phyloP scores from a whole-genome alignment of 2,329 filamentous ascomycete genomes.

The Cladophialophora bantiana region DNA sequence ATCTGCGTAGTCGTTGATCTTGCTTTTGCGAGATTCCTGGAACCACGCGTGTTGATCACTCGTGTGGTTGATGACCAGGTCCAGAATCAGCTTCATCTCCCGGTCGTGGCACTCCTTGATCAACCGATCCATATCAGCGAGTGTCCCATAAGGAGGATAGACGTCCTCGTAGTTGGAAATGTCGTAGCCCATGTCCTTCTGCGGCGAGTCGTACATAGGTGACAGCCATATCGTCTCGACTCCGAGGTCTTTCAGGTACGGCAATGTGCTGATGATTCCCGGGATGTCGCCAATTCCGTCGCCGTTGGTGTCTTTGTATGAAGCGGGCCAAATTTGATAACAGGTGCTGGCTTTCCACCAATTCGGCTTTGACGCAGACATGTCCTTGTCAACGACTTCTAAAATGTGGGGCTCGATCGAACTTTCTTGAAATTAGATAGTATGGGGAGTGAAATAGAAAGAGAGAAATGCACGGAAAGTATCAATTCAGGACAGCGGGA shows the following conservation, averaged over 20 bases:
- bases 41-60: conserved; percentile 67
- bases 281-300: conserved; percentile 47
- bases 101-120: conserved; percentile 66
- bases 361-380: conserved; percentile 34
- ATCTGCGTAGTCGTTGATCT: conserved; percentile 60
- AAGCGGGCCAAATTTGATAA: conserved; percentile 46
- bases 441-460: neutral
- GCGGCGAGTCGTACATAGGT: conserved; percentile 69
- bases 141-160: conserved; percentile 69
- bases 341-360: conserved; percentile 39
- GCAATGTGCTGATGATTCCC: conserved; percentile 44
- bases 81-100: conserved; percentile 74
- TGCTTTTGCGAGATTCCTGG: conserved; percentile 55
- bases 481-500: neutral
- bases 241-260: conserved; percentile 46
- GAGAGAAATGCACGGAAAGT: neutral
- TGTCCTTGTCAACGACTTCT: conserved; percentile 3
- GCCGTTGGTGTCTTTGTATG: conserved; percentile 47
- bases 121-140: conserved; percentile 69
- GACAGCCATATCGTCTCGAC: conserved; percentile 49
- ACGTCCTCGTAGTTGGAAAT: conserved; percentile 72
- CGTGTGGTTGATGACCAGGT: conserved; percentile 81
- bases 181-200: conserved; percentile 73
- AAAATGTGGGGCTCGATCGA: neutral
- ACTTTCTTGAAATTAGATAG: neutral